A percentile compares a stretch with the other conserved stretches of the same genome.
Evolutionary conservation across 805 yeast species (phyloP).

Genomic region (Cyberlindnera veronae): DNA sequence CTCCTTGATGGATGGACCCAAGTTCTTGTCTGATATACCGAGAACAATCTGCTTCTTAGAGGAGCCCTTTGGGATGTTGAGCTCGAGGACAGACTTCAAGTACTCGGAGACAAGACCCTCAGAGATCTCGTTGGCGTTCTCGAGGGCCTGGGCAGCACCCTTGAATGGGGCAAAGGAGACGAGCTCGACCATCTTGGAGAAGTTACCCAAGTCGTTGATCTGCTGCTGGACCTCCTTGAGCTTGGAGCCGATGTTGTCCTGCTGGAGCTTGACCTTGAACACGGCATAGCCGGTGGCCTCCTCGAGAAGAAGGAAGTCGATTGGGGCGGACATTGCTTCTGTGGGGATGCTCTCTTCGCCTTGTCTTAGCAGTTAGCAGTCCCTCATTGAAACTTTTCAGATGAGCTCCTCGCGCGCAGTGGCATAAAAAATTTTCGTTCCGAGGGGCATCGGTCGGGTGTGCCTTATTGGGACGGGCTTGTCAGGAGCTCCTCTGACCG

Average conservation of each 20-base stretch:
- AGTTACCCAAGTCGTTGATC: conserved; percentile 76
- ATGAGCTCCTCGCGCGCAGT: background rate
- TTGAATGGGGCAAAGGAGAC: conserved; percentile 97
- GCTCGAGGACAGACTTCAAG: conserved; percentile 82
- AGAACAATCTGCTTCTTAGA: conserved; percentile 63
- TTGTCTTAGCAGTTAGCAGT: background rate
- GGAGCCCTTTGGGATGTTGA: conserved; percentile 76
- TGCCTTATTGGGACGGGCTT: too few relatives aligned
- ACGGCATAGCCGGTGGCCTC: conserved; percentile 98
- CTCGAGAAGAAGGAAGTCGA: conserved; percentile 92
- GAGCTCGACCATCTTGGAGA: conserved; percentile 89
- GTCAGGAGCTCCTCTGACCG: too few relatives aligned
- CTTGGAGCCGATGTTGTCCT: conserved; percentile 90
- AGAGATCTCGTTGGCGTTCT: conserved; percentile 95
- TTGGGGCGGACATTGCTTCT: conserved; percentile 44
- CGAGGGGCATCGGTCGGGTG: conserved; percentile 4
- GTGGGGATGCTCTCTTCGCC: background rate
- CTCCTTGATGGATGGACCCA: conserved; percentile 97
- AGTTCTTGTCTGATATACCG: conserved; percentile 90
- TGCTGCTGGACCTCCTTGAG: conserved; percentile 93
- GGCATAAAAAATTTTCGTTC: conserved; percentile 13
- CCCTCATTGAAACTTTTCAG: background rate
- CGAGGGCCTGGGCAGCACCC: conserved; percentile 99
- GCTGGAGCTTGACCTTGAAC: conserved; percentile 90
- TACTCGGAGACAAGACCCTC: conserved; percentile 95